phyloP scores from a whole-genome alignment of 2,329 filamentous ascomycete genomes.

The Xylaria digitata region DNA sequence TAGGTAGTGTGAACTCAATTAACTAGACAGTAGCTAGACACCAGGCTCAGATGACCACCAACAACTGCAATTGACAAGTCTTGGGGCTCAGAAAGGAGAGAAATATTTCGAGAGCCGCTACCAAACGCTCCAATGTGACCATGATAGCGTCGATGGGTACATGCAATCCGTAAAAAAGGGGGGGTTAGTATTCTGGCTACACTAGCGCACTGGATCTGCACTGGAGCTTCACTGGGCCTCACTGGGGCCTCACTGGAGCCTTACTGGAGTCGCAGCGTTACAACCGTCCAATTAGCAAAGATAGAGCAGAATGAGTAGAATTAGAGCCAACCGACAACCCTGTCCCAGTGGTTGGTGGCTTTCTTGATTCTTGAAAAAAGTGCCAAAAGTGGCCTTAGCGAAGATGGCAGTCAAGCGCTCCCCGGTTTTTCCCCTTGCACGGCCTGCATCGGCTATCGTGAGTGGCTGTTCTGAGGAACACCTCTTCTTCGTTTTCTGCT shows the following conservation, averaged over 20 bases:
- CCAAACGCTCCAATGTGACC: conserved; percentile 21
- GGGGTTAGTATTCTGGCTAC: background rate
- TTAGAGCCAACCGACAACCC: conserved; percentile 35
- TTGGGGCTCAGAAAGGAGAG: conserved; percentile 30
- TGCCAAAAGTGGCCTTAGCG: conserved; percentile 12
- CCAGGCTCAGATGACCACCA: background rate
- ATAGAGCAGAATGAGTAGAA: conserved; percentile 18
- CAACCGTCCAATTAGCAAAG: conserved; percentile 43
- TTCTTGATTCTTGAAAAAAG: conserved; percentile 2
- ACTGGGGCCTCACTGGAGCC: background rate
- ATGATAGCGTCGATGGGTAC: conserved; percentile 9
- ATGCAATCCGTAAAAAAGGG: background rate
- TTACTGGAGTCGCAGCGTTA: conserved; percentile 38
- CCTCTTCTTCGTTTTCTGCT: conserved; percentile 6
- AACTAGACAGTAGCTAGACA: background rate
- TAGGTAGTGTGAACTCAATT: background rate
- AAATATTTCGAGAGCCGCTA: conserved; percentile 30
- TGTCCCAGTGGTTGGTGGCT: conserved; percentile 28
- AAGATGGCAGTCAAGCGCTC: conserved; percentile 8
- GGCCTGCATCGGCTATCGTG: conserved; percentile 34
- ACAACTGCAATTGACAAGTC: conserved; percentile 3
- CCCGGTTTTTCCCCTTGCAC: conserved; percentile 35
- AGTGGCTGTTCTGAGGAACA: conserved; percentile 39
- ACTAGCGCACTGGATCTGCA: no score
- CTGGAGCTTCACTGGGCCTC: background rate